phyloP scores from a whole-genome alignment of 2,329 filamentous ascomycete genomes.

The Cladosporium sp. region DNA sequence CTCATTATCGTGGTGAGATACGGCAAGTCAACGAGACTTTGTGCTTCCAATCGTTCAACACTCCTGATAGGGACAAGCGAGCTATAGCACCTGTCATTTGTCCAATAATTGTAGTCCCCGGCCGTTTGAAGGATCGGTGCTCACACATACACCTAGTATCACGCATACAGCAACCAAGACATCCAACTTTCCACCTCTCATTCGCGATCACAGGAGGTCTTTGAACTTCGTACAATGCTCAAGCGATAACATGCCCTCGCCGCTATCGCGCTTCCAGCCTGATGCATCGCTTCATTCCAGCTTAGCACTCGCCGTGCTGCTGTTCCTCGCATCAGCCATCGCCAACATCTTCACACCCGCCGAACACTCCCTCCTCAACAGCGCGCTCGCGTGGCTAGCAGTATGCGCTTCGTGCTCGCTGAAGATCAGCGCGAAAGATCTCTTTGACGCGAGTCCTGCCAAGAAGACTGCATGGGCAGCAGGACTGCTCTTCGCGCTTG shows the following conservation, averaged over 20 bases:
- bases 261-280: conserved; percentile 22
- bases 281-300: conserved; percentile 17
- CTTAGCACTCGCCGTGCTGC: conserved; percentile 25
- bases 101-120: too few species aligned
- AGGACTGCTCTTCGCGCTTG: conserved; percentile 39
- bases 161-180: background rate
- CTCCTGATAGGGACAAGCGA: too few species aligned
- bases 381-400: conserved; percentile 39
- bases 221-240: conserved; percentile 5
- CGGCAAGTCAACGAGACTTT: too few species aligned
- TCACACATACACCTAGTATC: background rate
- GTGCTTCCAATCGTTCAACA: too few species aligned
- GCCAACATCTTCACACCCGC: conserved; percentile 33
- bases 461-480: conserved; percentile 36
- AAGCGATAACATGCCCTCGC: conserved; percentile 20
- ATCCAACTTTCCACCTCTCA: background rate
- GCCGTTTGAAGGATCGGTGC: background rate
- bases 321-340: conserved; percentile 34
- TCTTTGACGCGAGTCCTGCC: conserved; percentile 22
- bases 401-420: conserved; percentile 35
- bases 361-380: conserved; percentile 41
- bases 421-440: conserved; percentile 26
- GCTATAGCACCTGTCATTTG: too few species aligned
- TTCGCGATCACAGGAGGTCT: background rate
- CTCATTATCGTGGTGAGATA: too few species aligned